These are phyloP conservation scores for Linnemannia schmuckeri DNA, from an alignment of 192 early-diverging fungal species.

Conservation along the genomic window DNA sequence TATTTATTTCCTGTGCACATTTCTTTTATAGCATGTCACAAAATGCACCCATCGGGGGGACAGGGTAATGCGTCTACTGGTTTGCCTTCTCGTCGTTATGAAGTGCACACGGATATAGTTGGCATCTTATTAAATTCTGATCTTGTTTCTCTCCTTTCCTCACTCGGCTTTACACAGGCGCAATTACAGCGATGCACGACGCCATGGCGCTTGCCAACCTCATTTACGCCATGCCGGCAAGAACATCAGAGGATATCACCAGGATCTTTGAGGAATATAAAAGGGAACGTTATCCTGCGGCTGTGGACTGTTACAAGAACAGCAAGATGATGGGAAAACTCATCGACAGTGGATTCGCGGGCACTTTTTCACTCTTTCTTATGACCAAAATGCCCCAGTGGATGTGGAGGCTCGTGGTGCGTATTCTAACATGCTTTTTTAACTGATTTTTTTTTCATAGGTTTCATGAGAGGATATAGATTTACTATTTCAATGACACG, in stretches of 20 bases:
- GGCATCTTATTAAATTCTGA: too few relatives aligned
- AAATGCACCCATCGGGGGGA: neutral
- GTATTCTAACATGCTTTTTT: too few relatives aligned
- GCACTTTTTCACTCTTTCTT: too few relatives aligned
- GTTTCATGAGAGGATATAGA: too few relatives aligned
- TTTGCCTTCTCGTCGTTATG: too few relatives aligned
- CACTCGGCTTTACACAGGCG: neutral
- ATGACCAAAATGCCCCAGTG: too few relatives aligned
- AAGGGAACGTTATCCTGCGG: constrained; percentile 5
- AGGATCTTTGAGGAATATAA: constrained; percentile 1
- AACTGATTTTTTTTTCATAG: too few relatives aligned
- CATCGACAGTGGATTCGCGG: neutral
- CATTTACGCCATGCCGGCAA: neutral
- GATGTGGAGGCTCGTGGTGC: too few relatives aligned
- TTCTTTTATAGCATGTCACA: constrained; percentile 7
- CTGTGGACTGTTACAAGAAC: constrained; percentile 1
- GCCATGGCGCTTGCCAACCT: constrained; percentile 12
- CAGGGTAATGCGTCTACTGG: too few relatives aligned
- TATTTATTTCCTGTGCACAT: too few relatives aligned
- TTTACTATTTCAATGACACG: too few relatives aligned
- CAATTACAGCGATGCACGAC: constrained; percentile 9
- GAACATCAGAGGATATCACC: constrained; percentile 1
- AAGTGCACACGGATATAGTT: neutral
- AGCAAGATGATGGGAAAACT: constrained; percentile 9
- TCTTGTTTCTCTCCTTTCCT: neutral